Evolutionary conservation across 2,329 filamentous ascomycete genomes (phyloP), one percentile per base, ranked within the genome.

Genomic region (Diaporthe ilicicola): DNA sequence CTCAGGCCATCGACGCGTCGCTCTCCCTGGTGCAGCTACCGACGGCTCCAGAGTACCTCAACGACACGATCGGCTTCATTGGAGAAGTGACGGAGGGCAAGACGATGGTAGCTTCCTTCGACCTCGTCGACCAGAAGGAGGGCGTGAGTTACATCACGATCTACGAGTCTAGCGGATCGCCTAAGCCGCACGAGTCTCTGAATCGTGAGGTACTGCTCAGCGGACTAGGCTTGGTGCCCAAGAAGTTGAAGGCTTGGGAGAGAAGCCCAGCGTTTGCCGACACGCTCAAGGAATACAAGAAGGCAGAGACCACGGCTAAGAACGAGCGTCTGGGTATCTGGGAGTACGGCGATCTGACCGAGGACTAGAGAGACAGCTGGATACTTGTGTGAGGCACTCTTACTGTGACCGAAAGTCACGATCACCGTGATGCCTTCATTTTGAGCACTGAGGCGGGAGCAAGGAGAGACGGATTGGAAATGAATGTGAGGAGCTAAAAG

Each of bases 341-440:
- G 95, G 96, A 99, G 88, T 99, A 98, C 82, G 96, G 96, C 76
- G 96, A 98, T 81, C 87, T 97, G 78, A 97, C 94, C 17, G 95
- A 97, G 84, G 94, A 97, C 78, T 94, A 90, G 81, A 46, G n/a
- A 34, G 46, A 15, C 42, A 62, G 44, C n/a, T 37, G 13, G 8
- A 24, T 34, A 19, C 12, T 15, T 27, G 7, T 32, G 12, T 48
- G 27, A 22, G 10, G 10, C 10, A 19, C 22, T 27, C 27, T 46
- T 19, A 3, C 22, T 46, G 2, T 24, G 13, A 10, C 5, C 15
- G 19, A 6, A 27, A 48, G 22, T 22, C 27, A 34, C 6, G 24
- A 12, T 46, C 42, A 34, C 19, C 56, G 17, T n/a, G 13, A 48
- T 13, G 17, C 27, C 42, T 24, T 37, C 56, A 46, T 19, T 48